Evolutionary conservation across 2,329 filamentous ascomycete species (phyloP).

Genomic region (Pseudohalonectria lignicola): DNA sequence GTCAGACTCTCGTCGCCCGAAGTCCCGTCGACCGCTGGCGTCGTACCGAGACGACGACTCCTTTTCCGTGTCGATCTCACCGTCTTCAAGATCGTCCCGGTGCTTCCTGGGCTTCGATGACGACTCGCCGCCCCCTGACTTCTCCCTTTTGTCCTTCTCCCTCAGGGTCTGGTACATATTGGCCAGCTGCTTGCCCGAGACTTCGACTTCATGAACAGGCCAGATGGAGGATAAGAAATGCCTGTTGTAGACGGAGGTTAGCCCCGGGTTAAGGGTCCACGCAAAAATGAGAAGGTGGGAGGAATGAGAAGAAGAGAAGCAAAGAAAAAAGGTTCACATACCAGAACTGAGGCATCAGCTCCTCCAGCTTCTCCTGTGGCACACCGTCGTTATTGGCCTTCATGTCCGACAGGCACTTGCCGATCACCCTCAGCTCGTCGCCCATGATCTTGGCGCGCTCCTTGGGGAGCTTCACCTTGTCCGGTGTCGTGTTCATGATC

Average conservation of each 20-base stretch:
- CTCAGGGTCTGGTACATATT: constrained; percentile 23
- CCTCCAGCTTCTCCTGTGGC: constrained; percentile 16
- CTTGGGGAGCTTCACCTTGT: constrained; percentile 18
- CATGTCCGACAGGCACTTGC: constrained; percentile 21
- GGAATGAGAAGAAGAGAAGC: neutral
- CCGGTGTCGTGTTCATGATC: constrained; percentile 21
- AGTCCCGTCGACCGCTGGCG: constrained; percentile 6
- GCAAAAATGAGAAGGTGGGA: neutral
- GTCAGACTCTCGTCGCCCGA: constrained; percentile 1
- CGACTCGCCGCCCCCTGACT: constrained; percentile 9
- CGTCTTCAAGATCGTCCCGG: constrained; percentile 22
- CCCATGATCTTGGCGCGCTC: constrained; percentile 24
- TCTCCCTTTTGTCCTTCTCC: constrained; percentile 19
- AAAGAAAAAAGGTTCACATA: constrained; percentile 8
- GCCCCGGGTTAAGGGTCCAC: constrained; percentile 1
- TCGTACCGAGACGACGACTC: constrained; percentile 19
- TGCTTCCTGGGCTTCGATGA: constrained; percentile 1
- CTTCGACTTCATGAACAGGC: constrained; percentile 23
- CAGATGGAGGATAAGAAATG: constrained; percentile 26
- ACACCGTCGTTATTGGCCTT: constrained; percentile 16
- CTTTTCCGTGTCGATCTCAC: constrained; percentile 24
- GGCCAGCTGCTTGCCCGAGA: constrained; percentile 22
- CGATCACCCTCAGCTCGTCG: constrained; percentile 22
- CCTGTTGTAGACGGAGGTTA: constrained; percentile 14
- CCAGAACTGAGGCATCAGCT: constrained; percentile 25